Percentiles rank a stretch among this genome's conserved stretches.
Evolutionary conservation across 176 grass and related monocot genomes (phyloP).

Genomic region (Ensete ventricosum): DNA sequence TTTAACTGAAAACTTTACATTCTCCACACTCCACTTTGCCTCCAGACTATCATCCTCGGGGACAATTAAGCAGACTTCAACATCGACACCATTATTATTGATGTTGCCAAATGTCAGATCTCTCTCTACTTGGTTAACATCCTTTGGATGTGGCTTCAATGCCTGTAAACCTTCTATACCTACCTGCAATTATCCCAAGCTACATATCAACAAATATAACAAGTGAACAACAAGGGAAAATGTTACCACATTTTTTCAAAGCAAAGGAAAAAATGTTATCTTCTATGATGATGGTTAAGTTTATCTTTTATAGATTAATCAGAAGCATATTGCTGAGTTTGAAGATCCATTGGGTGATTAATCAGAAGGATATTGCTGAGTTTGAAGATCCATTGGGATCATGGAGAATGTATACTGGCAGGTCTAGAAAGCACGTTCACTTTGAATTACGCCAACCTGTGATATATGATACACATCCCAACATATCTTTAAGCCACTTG

Average conservation of each 20-base stretch:
- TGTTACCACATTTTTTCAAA: not conserved
- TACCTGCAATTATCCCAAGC: slow-evolving; percentile 39
- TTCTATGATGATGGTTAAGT: not conserved
- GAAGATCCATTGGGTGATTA: not conserved
- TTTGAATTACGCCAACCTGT: no score
- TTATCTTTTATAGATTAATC: not conserved
- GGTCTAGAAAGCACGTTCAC: no score
- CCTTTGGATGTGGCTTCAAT: slow-evolving; percentile 63
- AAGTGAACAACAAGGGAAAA: slow-evolving; percentile 18
- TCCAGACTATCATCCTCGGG: slow-evolving; percentile 41
- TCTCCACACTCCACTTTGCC: slow-evolving; percentile 74
- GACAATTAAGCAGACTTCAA: slow-evolving; percentile 65
- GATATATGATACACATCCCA: no score
- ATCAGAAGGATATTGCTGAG: not conserved
- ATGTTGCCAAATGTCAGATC: slow-evolving; percentile 22
- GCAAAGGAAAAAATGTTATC: not conserved
- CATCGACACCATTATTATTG: slow-evolving; percentile 62
- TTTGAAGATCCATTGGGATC: not conserved
- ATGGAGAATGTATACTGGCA: not conserved
- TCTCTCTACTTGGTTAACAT: slow-evolving; percentile 22
- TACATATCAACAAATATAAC: slow-evolving; percentile 6
- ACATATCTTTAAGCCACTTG: no score
- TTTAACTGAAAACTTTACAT: slow-evolving; percentile 95
- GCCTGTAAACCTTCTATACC: slow-evolving; percentile 85
- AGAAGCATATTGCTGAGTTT: not conserved